These are phyloP conservation scores for Carallia brachiata DNA, from an alignment of 345 rosid genomes.

Conservation along the genomic window DNA sequence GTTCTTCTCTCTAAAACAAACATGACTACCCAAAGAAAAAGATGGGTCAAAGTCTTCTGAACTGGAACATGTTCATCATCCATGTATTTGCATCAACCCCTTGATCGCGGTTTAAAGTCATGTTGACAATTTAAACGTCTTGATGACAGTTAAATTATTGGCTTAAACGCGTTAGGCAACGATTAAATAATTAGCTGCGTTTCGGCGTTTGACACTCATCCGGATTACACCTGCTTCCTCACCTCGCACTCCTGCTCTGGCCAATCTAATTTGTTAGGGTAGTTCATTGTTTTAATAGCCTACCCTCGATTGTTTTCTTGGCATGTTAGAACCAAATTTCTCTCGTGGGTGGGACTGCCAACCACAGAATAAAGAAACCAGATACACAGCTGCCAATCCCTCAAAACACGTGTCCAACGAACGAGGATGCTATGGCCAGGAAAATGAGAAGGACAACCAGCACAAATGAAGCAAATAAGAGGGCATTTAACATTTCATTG, in stretches of 20 bases:
- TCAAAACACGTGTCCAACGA: too few relatives aligned
- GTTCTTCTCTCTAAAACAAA: too few relatives aligned
- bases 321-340: too few relatives aligned
- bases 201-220: not conserved
- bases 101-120: not conserved
- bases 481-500: slow-evolving; percentile 42
- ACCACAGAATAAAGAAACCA: not conserved
- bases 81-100: not conserved
- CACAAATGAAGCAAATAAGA: slow-evolving; percentile 30
- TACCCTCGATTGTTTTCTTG: too few relatives aligned
- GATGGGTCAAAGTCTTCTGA: not conserved
- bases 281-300: too few relatives aligned
- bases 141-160: not conserved
- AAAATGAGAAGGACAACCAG: slow-evolving; percentile 22
- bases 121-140: too few relatives aligned
- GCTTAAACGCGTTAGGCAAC: not conserved
- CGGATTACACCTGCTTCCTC: too few relatives aligned
- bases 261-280: too few relatives aligned
- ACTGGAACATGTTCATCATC: not conserved
- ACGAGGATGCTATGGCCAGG: slow-evolving; percentile 11
- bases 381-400: not conserved
- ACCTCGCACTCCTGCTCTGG: too few relatives aligned
- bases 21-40: too few relatives aligned
- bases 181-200: not conserved
- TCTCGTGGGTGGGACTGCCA: too few relatives aligned